A percentile compares a stretch with the other conserved stretches of the same genome.
phyloP scores from a whole-genome alignment of 305 asterid genomes.

The Fraxinus nigra region DNA sequence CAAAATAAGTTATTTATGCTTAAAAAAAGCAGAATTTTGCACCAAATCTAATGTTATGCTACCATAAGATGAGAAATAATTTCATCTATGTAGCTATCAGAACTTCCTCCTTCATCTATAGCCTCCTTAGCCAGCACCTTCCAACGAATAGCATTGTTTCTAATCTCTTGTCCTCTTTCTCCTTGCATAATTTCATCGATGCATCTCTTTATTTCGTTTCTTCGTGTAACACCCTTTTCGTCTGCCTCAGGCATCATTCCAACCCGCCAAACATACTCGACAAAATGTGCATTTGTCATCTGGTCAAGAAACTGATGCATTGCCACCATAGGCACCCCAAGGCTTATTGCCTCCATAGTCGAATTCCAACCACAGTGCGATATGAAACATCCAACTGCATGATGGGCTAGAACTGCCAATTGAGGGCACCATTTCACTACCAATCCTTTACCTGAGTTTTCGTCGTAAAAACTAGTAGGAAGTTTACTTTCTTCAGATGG shows the following conservation, averaged over 20 bases:
- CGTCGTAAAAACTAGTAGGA: conserved; percentile 26
- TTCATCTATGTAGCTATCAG: conserved; percentile 43
- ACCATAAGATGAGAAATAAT: conserved; percentile 28
- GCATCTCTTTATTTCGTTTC: conserved; percentile 34
- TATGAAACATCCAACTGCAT: conserved; percentile 45
- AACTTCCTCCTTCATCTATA: conserved; percentile 41
- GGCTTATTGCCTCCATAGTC: conserved; percentile 45
- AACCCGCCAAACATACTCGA: conserved; percentile 44
- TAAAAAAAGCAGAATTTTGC: not conserved
- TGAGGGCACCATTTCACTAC: conserved; percentile 57
- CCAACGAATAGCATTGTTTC: conserved; percentile 29
- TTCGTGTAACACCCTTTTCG: conserved; percentile 19
- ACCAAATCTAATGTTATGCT: not conserved
- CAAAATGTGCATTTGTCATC: conserved; percentile 44
- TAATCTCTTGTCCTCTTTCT: conserved; percentile 27
- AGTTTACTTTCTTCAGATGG: conserved; percentile 46
- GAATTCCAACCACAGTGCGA: conserved; percentile 70
- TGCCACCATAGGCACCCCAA: conserved; percentile 55
- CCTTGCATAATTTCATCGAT: conserved; percentile 33
- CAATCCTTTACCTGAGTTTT: conserved; percentile 32
- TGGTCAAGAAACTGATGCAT: conserved; percentile 58
- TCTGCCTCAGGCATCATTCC: conserved; percentile 35
- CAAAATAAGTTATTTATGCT: not conserved
- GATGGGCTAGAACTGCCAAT: conserved; percentile 45
- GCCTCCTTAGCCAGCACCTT: conserved; percentile 44